A percentile compares a stretch with the other conserved stretches of the same genome.
Evolutionary conservation across 1,284 basidiomycete species (phyloP).

Genomic region (Microbotryomycetes sp.): DNA sequence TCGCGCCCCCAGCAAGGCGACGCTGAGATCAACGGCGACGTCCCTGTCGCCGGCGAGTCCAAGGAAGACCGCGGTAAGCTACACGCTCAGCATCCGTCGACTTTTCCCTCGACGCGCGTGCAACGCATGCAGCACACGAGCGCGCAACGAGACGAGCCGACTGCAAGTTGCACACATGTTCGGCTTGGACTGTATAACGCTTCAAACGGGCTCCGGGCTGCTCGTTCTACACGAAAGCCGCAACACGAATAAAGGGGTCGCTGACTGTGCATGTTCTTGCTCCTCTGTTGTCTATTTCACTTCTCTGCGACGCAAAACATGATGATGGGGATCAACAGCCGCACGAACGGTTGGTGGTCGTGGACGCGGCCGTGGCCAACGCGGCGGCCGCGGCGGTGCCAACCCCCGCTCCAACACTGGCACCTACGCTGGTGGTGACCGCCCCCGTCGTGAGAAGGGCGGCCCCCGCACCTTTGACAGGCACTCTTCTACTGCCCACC

Average conservation of each 20-base stretch:
- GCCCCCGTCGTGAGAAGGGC: constrained; percentile 33
- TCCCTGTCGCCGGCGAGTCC: constrained; percentile 20
- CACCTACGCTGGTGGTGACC: constrained; percentile 32
- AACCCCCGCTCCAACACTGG: constrained; percentile 32
- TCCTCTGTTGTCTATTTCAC: no score
- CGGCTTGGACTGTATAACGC: no score
- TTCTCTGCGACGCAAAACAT: no score
- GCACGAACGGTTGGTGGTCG: neutral
- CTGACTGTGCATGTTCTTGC: no score
- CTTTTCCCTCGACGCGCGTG: neutral
- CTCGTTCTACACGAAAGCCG: no score
- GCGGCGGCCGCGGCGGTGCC: constrained; percentile 11
- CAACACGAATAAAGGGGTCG: no score
- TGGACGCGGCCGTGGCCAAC: constrained; percentile 17
- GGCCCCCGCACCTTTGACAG: constrained; percentile 31
- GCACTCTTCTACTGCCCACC: constrained; percentile 29
- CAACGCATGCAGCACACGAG: neutral
- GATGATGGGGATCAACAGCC: no score
- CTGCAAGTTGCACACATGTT: neutral
- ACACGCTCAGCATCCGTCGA: neutral
- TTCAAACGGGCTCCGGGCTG: no score
- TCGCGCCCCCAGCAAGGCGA: constrained; percentile 7
- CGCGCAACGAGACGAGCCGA: neutral
- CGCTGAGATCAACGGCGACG: constrained; percentile 24
- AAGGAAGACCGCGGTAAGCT: constrained; percentile 32